Percentiles rank a stretch among this genome's conserved stretches.
phyloP scores from a whole-genome alignment of 2,329 filamentous ascomycete species.

The Byssoonygena ceratinophila region DNA sequence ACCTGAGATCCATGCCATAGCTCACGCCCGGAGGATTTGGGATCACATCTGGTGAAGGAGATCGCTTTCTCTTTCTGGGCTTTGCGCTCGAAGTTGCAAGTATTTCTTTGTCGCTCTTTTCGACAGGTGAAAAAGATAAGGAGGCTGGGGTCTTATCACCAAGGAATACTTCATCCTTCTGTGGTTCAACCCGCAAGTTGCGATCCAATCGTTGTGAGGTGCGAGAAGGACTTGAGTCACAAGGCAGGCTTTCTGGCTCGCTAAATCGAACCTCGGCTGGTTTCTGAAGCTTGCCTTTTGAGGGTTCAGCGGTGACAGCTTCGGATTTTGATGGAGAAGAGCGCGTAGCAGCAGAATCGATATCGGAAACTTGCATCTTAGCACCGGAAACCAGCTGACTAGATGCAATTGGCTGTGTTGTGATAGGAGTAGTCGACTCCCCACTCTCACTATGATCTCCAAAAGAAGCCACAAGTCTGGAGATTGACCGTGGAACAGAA shows the following conservation, averaged over 20 bases:
- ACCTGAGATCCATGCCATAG: slow-evolving; percentile 34
- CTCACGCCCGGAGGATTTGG: slow-evolving; percentile 34
- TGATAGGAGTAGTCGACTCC: not conserved
- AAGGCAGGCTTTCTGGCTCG: slow-evolving; percentile 15
- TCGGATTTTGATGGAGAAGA: not conserved
- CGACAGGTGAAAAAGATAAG: not conserved
- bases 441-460: not conserved
- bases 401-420: not conserved
- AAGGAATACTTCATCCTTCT: not conserved
- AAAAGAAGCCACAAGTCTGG: slow-evolving; percentile 19
- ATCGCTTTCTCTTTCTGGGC: slow-evolving; percentile 29
- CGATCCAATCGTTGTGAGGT: slow-evolving; percentile 22
- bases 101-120: slow-evolving; percentile 1
- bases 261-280: not conserved
- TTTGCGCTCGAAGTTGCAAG: not conserved
- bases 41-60: slow-evolving; percentile 31
- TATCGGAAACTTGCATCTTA: not conserved
- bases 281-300: not conserved
- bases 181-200: not conserved
- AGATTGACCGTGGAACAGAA: slow-evolving; percentile 25
- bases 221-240: slow-evolving; percentile 23
- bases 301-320: not conserved
- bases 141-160: not conserved
- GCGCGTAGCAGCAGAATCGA: not conserved
- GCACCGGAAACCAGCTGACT: not conserved